Evolutionary conservation across 2,329 filamentous ascomycete genomes (phyloP).

Genomic region (Akanthomyces lecanii): DNA sequence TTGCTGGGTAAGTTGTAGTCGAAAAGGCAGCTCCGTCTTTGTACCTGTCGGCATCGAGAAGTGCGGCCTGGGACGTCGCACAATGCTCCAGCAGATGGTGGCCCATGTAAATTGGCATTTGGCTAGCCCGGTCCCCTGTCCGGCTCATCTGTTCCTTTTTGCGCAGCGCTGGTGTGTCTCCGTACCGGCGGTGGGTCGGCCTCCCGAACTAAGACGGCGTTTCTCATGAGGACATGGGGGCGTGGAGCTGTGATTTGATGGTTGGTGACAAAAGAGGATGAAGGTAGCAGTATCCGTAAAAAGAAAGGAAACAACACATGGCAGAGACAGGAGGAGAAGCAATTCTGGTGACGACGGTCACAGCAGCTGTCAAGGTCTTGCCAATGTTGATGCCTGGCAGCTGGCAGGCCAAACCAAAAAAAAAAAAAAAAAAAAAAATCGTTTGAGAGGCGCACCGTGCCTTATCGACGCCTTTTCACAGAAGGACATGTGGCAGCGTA

Average conservation of each 20-base stretch:
- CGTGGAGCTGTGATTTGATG: conserved; percentile 13
- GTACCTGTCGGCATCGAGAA: background rate
- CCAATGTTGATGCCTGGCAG: background rate
- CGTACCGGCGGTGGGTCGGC: background rate
- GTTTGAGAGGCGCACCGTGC: background rate
- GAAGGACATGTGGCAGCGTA: background rate
- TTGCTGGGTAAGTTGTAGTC: background rate
- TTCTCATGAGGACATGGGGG: conserved; percentile 1
- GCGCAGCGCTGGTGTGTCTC: background rate
- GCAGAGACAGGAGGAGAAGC: background rate
- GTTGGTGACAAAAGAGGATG: background rate
- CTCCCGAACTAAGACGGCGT: conserved; percentile 10
- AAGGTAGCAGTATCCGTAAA: background rate
- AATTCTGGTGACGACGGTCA: background rate
- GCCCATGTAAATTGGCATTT: background rate
- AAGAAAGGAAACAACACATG: background rate
- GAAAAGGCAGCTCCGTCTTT: background rate
- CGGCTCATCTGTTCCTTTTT: conserved; percentile 3
- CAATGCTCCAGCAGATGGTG: background rate
- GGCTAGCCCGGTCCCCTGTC: background rate
- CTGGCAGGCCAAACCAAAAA: background rate
- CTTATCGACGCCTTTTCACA: background rate
- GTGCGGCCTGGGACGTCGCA: background rate
- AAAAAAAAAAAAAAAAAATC: background rate
- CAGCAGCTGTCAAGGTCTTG: background rate